Base-by-base conservation (phyloP, 192 early-diverging fungal species). In the Linnemannia elongata region DNA sequence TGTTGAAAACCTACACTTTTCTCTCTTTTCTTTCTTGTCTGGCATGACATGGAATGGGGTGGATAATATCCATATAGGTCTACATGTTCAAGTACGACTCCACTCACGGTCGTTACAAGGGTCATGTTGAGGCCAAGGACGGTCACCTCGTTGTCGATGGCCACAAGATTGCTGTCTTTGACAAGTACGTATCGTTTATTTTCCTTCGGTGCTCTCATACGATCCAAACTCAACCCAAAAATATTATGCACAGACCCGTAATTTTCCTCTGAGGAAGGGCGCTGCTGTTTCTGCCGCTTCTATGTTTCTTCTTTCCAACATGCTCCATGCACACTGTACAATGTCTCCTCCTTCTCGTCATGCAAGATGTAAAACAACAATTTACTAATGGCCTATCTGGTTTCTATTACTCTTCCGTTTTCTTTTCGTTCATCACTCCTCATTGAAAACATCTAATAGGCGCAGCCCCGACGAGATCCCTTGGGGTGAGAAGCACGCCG, bases 81-180 rank as follows among this genome's bases (percentile, higher is more conserved):
- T 99, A 98, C 94, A 91, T 98, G 89, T 91, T 98, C 85, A 97
- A 98, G 93, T 99, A 98, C 90, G 98, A 99, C 94, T 98, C 98
- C 52, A 98, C 97, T 84, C 98, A 99, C 91, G 98, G 98, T 75
- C 94, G 94, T 75, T 97, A 94, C 95, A 95, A 96, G 90, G 97
- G 96, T 75, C 92, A 92, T 35, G 95, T 97, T 78, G 90, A 91
- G 82, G 83, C 91, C 88, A 93, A 96, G 91, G 93, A 95, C 89
- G 96, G 95, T 84, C 97, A 97, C 92, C 94, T 99, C 22, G 73
- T 97, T 78, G 94, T 99, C 75, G 96, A 99, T 90, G 97, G 98
- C 80, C 78, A 94, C 75, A 60, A 88, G 63, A 96, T 99, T 89
- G 69, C 90, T 57, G 94, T 97, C 89, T 94, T 91, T 91, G 81